Base-by-base conservation (phyloP, 176 grass and related monocot genomes). In the Tillandsia leiboldiana region DNA sequence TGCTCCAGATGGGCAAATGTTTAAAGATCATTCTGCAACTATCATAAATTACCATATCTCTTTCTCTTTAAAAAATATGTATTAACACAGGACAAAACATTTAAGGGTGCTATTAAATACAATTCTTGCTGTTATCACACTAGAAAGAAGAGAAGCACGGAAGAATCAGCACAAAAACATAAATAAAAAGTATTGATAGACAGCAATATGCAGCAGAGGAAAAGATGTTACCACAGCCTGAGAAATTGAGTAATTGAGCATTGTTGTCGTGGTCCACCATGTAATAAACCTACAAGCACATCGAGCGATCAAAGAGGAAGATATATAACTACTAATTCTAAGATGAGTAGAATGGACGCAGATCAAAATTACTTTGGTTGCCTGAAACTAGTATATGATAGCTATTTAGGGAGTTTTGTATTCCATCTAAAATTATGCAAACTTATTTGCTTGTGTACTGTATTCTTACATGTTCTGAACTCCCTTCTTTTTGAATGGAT, bases 251-350 rank as follows among this genome's bases (percentile, higher is more conserved):
- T 13, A 88, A 72, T 64, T 88, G 48, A 75, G 77, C 77, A 82
- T 74, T 83, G 53, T 90, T 90, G 12, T 87, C 48, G 27, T 79
- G 49, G 74, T 99, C 89, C 75, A 99, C 29, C 84, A 99, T 99
- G 80, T 99, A 99, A 93, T 99, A 99, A 28, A 99, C 94, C 94
- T 99, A 78, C 28, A 87, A 50, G 15, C 54, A 59, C 3, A 59
- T 59, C n/a, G 17, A 18, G 54, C 54, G 17, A 59, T 59, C 15
- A 56, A 12, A 59, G 11, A n/a, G 54, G 54, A 49, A 64, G 13
- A 13, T 42, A 4, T 52, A 79, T 47, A 26, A 11, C 9, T n/a
- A 7, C 11, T 33, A 20, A 4, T 20, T 59, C 54, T 17, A 59
- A 59, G n/a, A 17, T 59, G n/a, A 59, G 9, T 8, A 9, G 20